Conservation (phyloP, 2,329 filamentous ascomycete species). For the Aspergillus aculeatus region DNA sequence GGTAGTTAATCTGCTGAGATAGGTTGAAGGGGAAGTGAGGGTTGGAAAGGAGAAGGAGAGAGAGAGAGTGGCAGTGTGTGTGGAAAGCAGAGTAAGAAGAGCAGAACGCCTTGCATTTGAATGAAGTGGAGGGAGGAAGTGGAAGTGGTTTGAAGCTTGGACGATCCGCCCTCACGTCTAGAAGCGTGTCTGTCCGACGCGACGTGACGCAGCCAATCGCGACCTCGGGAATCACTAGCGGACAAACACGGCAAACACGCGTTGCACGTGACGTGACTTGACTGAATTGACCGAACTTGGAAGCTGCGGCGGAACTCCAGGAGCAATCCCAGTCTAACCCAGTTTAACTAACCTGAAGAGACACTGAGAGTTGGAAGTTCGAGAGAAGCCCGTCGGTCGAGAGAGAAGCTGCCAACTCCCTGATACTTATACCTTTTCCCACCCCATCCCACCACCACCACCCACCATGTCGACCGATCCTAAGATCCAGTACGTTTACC, state of each 20-base stretch:
- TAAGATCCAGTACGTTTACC: conserved; percentile 66
- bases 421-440: conserved; percentile 26
- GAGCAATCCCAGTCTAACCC: neutral
- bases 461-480: conserved; percentile 60
- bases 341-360: neutral
- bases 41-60: conserved; percentile 14
- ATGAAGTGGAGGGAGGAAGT: conserved; percentile 1
- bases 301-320: neutral
- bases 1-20: neutral
- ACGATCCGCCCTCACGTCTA: conserved; percentile 25
- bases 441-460: conserved; percentile 16
- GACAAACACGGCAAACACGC: conserved; percentile 31
- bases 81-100: conserved; percentile 18
- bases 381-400: neutral
- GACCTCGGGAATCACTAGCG: conserved; percentile 17
- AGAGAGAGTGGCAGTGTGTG: conserved; percentile 2
- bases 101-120: conserved; percentile 33
- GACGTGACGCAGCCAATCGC: conserved; percentile 43
- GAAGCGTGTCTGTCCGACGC: conserved; percentile 35
- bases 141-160: conserved; percentile 25
- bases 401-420: conserved; percentile 5
- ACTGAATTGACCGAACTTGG: neutral
- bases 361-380: neutral
- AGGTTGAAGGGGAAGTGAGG: neutral
- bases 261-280: conserved; percentile 24